phyloP scores from a whole-genome alignment of 495 filamentous ascomycete genomes.

The Penicillium soppii region DNA sequence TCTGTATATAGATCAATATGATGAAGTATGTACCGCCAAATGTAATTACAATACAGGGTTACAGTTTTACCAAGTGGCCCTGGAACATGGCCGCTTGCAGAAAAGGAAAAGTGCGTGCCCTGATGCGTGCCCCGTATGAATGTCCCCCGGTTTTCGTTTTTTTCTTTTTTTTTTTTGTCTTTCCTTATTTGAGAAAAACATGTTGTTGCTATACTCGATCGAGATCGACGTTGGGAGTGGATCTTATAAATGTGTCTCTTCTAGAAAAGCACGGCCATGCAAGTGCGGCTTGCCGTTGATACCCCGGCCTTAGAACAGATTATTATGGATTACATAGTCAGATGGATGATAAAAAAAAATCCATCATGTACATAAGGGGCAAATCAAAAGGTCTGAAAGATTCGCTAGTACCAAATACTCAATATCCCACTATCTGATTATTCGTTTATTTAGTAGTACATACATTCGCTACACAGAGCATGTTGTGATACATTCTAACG shows the following conservation, averaged over 20 bases:
- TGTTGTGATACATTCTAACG: constrained; percentile 6
- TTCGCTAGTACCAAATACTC: background rate
- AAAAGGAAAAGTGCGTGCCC: constrained; percentile 28
- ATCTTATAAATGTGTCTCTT: constrained; percentile 4
- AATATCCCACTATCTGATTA: background rate
- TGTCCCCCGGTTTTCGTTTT: constrained; percentile 13
- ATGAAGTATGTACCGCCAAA: constrained; percentile 2
- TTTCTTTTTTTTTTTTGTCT: background rate
- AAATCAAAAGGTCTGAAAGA: no score
- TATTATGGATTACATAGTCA: no score
- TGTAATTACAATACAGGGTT: constrained; percentile 17
- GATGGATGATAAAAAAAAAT: no score
- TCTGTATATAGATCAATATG: background rate
- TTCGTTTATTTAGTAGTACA: background rate
- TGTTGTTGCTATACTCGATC: background rate
- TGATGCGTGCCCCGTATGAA: constrained; percentile 6
- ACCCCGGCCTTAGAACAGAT: constrained; percentile 2
- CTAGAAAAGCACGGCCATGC: constrained; percentile 18
- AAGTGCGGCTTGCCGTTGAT: constrained; percentile 21
- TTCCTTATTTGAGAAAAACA: background rate
- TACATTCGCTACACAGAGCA: background rate
- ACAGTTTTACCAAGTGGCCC: constrained; percentile 9
- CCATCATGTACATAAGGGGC: no score
- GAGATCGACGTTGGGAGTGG: constrained; percentile 6
- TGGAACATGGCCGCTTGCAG: constrained; percentile 29